Base-by-base conservation (phyloP, 2,329 filamentous ascomycete genomes). In the Cladophialophora exuberans region DNA sequence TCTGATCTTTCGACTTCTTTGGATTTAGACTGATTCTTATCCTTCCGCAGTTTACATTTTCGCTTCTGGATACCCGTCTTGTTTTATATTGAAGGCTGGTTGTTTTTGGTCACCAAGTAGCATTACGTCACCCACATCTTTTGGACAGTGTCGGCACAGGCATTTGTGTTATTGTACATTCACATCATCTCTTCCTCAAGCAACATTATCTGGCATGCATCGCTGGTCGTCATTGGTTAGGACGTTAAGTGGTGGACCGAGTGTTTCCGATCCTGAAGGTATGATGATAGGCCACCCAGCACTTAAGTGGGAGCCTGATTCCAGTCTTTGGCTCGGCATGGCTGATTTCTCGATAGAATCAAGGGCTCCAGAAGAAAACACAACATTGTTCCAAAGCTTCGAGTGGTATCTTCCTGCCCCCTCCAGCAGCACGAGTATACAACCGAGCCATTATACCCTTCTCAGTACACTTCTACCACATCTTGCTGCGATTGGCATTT, bases 351-450 rank as follows among this genome's bases (percentile, higher is more conserved):
- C n/a, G 28, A 46, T 25, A 17, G 17, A 17, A 33, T 23, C 10
- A 31, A 23, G 10, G 30, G 28, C 20, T 35, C 20, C 39, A 7
- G n/a, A 42, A 2, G 74, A 78, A 63, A 81, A 81, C 61, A 72
- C 72, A 66, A 80, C 83, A 41, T 81, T 89, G 71, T 80, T 89
- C 63, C 85, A 89, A 69, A 82, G 77, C 9, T 89, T 88, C 66
- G 87, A 90, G 73, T 89, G 87, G 87, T 84, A 89, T 66, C 77
- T 83, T 2, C 83, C 84, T 1, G 39, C 18, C 5, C 31, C 47
- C 2, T 15, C 38, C 4, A 35, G 26, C 13, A 30, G 36, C 15
- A 7, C 79, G 46, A 70, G 75, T 39, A 30, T 39, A 4, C 20
- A 84, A 59, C 69, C 79, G 44, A 71, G 76, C 41, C 85, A 89